phyloP scores from a whole-genome alignment of 2,329 filamentous ascomycete species.

The Botrytis fabae region DNA sequence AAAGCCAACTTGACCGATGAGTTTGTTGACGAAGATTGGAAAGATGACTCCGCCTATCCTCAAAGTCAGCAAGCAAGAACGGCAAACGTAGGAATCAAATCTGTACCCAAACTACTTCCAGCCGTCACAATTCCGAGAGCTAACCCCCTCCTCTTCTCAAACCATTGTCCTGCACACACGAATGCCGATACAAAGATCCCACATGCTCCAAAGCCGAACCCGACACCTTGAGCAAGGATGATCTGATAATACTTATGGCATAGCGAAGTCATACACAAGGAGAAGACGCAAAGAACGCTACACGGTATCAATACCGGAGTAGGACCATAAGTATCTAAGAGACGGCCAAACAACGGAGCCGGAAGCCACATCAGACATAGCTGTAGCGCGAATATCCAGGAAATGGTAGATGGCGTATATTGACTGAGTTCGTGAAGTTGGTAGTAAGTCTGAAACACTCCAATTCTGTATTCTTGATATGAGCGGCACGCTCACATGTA shows the following conservation, averaged over 20 bases:
- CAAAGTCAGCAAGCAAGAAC: background rate
- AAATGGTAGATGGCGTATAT: conserved; percentile 15
- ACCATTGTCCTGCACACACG: conserved; percentile 48
- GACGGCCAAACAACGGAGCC: conserved; percentile 60
- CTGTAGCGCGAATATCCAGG: conserved; percentile 22
- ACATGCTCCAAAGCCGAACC: conserved; percentile 47
- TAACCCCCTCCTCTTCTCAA: conserved; percentile 48
- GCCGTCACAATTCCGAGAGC: conserved; percentile 50
- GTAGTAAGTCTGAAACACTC: conserved; percentile 24
- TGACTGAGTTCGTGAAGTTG: conserved; percentile 5
- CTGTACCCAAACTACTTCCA: conserved; percentile 47
- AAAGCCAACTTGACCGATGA: background rate
- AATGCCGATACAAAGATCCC: conserved; percentile 47
- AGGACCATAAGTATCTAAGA: conserved; percentile 64
- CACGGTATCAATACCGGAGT: conserved; percentile 54
- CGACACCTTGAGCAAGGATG: conserved; percentile 49
- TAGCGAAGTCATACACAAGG: conserved; percentile 63
- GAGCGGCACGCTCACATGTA: too few species aligned
- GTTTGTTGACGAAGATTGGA: conserved; percentile 42
- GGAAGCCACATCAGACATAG: conserved; percentile 33
- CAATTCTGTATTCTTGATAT: conserved; percentile 9
- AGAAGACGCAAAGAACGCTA: conserved; percentile 57
- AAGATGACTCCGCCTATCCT: conserved; percentile 38
- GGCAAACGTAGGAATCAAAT: conserved; percentile 46
- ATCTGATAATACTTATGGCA: conserved; percentile 56